Evolutionary conservation across 805 yeast species (phyloP), one percentile per base, ranked within the genome.

Genomic region (Tetrapisispora phaffii): DNA sequence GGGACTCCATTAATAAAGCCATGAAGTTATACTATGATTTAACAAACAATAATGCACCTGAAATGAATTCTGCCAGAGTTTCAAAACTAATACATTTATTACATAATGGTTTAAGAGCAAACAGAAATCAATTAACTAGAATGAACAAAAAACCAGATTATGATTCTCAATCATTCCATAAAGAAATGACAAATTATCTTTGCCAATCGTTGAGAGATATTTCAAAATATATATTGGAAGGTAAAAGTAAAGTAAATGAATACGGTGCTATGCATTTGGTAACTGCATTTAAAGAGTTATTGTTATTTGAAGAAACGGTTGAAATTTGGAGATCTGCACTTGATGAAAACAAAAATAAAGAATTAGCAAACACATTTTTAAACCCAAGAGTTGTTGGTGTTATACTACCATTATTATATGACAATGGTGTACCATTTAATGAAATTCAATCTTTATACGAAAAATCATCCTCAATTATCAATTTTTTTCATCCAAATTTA

Each of bases 381-480:
- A 72, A 74, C 36, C 84, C 82, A 56, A 74, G 76, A 49, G 82
- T 82, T 23, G 77, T 84, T 54, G 82, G 87, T 39, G 75, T 77
- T 9, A 72, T 83, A 24, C 71, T 84, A 58, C 88, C 87, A 20
- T 70, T 82, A 17, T 72, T 85, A 43, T 78, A 72, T 53, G 77
- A 77, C 45, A 70, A 74, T 42, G 80, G 83, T 42, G 74, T 81
- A 44, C 74, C 67, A 10, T 82, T 80, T 55, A 76, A 75, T 33
- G 86, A 82, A 54, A 68, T 82, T 44, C 72, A 77, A 59, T 60
- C 68, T 23, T 68, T 84, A 51, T 83, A 72, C 58, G 73, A 75
- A 31, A 67, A 66, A 47, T 67, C 73, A 2, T 65, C 65, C 16
- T 55, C 63, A 3, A 54, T 59, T 50, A 59, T 62, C 19, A 51